Conservation (phyloP, 306 rosid genomes). For the Citrullus colocynthis region DNA sequence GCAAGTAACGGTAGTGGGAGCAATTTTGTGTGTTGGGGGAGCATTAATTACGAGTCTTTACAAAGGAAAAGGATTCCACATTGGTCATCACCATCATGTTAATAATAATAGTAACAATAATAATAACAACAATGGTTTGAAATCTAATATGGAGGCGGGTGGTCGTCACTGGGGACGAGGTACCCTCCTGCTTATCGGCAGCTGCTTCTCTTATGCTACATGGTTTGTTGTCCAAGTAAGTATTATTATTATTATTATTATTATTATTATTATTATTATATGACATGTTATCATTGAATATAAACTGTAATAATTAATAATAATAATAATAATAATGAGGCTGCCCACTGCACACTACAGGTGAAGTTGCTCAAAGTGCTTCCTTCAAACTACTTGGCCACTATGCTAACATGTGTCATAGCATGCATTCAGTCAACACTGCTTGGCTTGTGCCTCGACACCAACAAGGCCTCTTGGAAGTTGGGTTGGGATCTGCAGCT, state of each 20-base stretch:
- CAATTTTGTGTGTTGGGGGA: slow-evolving; percentile 44
- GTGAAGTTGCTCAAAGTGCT: slow-evolving; percentile 28
- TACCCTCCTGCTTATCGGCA: slow-evolving; percentile 28
- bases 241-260: too few species aligned
- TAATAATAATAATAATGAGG: too few species aligned
- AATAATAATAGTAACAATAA: too few species aligned
- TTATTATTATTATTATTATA: too few species aligned
- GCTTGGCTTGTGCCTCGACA: slow-evolving; percentile 34
- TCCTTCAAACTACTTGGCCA: slow-evolving; percentile 41
- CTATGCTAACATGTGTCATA: slow-evolving; percentile 38
- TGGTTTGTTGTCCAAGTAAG: slow-evolving; percentile 54
- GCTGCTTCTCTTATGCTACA: slow-evolving; percentile 34
- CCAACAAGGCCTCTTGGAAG: slow-evolving; percentile 29
- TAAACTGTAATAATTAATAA: too few species aligned
- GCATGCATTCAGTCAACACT: slow-evolving; percentile 36
- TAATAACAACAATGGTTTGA: too few species aligned
- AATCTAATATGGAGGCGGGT: too few species aligned
- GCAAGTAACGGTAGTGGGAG: slow-evolving; percentile 30
- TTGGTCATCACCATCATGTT: slow-evolving; percentile 15
- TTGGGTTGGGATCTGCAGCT: slow-evolving; percentile 46
- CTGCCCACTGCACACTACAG: slow-evolving; percentile 10
- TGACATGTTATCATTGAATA: too few species aligned
- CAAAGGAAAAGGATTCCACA: slow-evolving; percentile 29
- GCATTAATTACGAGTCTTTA: slow-evolving; percentile 32
- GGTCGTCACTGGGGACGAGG: slow-evolving; percentile 28